Percentiles rank a stretch among this genome's conserved stretches.
These are phyloP conservation scores for Striga asiatica DNA, from an alignment of 257 asterid species.

Conservation along the genomic window DNA sequence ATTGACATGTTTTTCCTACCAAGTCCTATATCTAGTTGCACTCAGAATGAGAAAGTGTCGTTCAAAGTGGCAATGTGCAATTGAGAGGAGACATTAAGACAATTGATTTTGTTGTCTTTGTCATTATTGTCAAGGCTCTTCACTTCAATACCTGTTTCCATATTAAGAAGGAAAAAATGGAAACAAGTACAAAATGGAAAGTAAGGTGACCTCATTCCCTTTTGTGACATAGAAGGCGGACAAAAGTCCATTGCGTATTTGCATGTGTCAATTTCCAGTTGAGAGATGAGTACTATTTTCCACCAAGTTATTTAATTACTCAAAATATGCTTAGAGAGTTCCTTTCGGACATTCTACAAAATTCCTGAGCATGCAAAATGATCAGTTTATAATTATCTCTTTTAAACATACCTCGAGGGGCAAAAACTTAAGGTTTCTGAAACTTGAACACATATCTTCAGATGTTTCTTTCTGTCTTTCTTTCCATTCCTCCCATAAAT, in stretches of 20 bases:
- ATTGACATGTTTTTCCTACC: too few relatives aligned
- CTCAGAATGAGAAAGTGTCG: too few relatives aligned
- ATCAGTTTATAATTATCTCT: not conserved
- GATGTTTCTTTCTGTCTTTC: constrained; percentile 60
- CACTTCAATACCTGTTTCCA: too few relatives aligned
- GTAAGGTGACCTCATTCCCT: too few relatives aligned
- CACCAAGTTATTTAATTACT: constrained; percentile 3
- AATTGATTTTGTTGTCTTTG: too few relatives aligned
- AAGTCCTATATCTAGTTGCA: too few relatives aligned
- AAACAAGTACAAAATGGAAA: too few relatives aligned
- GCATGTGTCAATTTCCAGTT: not conserved
- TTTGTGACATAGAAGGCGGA: not conserved
- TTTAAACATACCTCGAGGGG: constrained; percentile 63
- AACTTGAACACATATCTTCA: constrained; percentile 51
- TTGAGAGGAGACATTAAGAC: too few relatives aligned
- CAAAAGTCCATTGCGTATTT: not conserved
- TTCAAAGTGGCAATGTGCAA: too few relatives aligned
- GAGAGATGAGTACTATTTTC: not conserved
- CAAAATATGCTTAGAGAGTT: constrained; percentile 8
- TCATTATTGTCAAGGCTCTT: too few relatives aligned
- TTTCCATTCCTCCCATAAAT: constrained; percentile 92
- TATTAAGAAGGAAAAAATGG: too few relatives aligned
- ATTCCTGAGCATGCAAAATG: constrained; percentile 1
- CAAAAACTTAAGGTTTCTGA: constrained; percentile 59
- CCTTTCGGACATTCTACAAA: not conserved